These are phyloP conservation scores for Hemileccinum impolitum DNA, from an alignment of 768 basidiomycete genomes.

Conservation along the genomic window DNA sequence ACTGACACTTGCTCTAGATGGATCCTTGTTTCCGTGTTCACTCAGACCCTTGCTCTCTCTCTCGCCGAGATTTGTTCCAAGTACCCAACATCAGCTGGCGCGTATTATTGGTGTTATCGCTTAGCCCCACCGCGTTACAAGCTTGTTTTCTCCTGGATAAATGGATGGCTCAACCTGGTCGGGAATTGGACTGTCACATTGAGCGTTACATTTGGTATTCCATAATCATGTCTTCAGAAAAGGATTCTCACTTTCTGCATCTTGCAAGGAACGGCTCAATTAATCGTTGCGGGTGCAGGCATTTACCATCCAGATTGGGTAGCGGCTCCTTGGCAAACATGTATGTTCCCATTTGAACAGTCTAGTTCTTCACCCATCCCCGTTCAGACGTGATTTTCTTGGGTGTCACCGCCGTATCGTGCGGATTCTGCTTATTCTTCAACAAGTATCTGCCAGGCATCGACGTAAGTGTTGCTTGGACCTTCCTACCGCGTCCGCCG, in stretches of 20 bases:
- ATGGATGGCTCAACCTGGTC: slow-evolving; percentile 66
- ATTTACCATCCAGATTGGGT: slow-evolving; percentile 60
- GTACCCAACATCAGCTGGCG: slow-evolving; percentile 59
- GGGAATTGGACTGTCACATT: slow-evolving; percentile 69
- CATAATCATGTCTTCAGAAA: neutral
- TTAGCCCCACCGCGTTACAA: slow-evolving; percentile 51
- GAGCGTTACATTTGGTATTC: slow-evolving; percentile 56
- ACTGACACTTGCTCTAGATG: slow-evolving; percentile 34
- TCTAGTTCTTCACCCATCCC: neutral
- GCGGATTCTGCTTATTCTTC: slow-evolving; percentile 52
- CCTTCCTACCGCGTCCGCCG: neutral
- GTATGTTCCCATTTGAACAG: slow-evolving; percentile 26
- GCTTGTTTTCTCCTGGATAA: slow-evolving; percentile 58
- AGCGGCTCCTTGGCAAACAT: slow-evolving; percentile 58
- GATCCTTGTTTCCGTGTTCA: slow-evolving; percentile 48
- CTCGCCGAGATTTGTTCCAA: slow-evolving; percentile 58
- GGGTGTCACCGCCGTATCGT: slow-evolving; percentile 46
- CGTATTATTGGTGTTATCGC: slow-evolving; percentile 66
- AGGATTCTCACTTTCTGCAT: neutral
- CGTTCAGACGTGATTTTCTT: slow-evolving; percentile 52
- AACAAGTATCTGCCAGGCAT: slow-evolving; percentile 48
- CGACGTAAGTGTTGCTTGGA: slow-evolving; percentile 37
- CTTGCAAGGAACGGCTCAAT: slow-evolving; percentile 50
- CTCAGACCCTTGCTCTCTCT: slow-evolving; percentile 48
- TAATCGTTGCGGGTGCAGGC: slow-evolving; percentile 55